Percentiles rank a stretch among this genome's conserved stretches.
Evolutionary conservation across 345 rosid species (phyloP).

Genomic region (Chamaenerion angustifolium): DNA sequence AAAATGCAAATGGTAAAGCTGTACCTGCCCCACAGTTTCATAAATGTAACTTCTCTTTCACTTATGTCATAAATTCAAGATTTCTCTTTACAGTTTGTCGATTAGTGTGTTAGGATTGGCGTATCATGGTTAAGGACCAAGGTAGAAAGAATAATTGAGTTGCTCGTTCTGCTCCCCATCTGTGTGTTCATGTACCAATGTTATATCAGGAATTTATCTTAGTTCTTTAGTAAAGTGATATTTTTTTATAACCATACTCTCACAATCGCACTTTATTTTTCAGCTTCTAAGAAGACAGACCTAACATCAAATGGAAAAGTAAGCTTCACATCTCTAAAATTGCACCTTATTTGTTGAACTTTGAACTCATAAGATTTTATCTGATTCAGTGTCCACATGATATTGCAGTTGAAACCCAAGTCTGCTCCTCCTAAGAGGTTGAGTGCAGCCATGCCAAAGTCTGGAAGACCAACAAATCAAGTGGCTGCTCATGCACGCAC

Average conservation of each 20-base stretch:
- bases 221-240: too few relatives aligned
- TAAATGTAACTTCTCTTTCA: conserved; percentile 33
- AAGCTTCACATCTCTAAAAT: conserved; percentile 8
- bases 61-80: background rate
- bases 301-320: conserved; percentile 38
- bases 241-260: background rate
- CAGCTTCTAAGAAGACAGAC: conserved; percentile 34
- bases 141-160: too few relatives aligned
- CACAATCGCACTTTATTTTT: conserved; percentile 7
- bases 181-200: too few relatives aligned
- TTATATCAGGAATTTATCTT: too few relatives aligned
- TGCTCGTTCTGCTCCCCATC: too few relatives aligned
- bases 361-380: background rate
- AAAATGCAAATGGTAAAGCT: conserved; percentile 18
- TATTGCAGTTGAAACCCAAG: conserved; percentile 31
- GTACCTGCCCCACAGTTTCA: conserved; percentile 15
- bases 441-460: conserved; percentile 22
- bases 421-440: conserved; percentile 36
- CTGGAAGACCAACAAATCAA: conserved; percentile 35
- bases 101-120: too few relatives aligned
- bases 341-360: background rate
- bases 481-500: conserved; percentile 23
- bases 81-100: too few relatives aligned
- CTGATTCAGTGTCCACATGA: background rate
- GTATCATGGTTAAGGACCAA: too few relatives aligned